A percentile compares a stretch with the other conserved stretches of the same genome.
Conservation (phyloP, 139 green algal genomes). For the Chlamydomonas asymmetrica region DNA sequence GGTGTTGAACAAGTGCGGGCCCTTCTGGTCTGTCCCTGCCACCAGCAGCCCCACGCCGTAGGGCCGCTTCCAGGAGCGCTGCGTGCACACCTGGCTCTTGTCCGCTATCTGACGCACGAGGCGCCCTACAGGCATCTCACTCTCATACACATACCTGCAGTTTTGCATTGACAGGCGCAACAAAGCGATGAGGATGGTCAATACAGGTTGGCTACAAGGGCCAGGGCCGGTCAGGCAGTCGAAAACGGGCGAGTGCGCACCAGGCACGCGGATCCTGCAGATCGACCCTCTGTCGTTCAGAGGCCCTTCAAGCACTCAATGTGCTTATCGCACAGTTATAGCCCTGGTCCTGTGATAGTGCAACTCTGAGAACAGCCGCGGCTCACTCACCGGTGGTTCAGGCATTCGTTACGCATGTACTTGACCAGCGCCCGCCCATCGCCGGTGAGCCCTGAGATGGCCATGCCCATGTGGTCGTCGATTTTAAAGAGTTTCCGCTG, state of each 20-base stretch:
- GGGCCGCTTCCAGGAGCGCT: slow-evolving; percentile 91
- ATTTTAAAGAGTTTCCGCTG: slow-evolving; percentile 95
- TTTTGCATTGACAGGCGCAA: neutral
- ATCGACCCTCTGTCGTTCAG: neutral
- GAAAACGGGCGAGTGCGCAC: neutral
- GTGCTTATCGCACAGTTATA: too few relatives aligned
- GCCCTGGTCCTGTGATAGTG: neutral
- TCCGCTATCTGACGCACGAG: slow-evolving; percentile 92
- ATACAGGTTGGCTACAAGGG: neutral
- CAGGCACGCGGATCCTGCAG: neutral
- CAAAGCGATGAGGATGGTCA: neutral
- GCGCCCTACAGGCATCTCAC: slow-evolving; percentile 78
- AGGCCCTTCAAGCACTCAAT: too few relatives aligned
- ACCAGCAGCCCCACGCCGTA: slow-evolving; percentile 96
- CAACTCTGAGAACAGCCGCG: neutral
- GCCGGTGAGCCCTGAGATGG: slow-evolving; percentile 91
- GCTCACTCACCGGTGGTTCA: slow-evolving; percentile 87
- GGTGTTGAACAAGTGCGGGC: slow-evolving; percentile 87
- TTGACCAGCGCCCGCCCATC: slow-evolving; percentile 90
- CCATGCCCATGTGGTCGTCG: slow-evolving; percentile 98
- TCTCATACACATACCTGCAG: slow-evolving; percentile 92
- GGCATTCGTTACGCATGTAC: slow-evolving; percentile 97
- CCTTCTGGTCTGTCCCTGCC: slow-evolving; percentile 79
- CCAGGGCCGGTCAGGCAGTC: neutral
- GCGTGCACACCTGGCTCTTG: slow-evolving; percentile 88